phyloP scores from a whole-genome alignment of 345 rosid genomes.

The Lepidium aucheri region DNA sequence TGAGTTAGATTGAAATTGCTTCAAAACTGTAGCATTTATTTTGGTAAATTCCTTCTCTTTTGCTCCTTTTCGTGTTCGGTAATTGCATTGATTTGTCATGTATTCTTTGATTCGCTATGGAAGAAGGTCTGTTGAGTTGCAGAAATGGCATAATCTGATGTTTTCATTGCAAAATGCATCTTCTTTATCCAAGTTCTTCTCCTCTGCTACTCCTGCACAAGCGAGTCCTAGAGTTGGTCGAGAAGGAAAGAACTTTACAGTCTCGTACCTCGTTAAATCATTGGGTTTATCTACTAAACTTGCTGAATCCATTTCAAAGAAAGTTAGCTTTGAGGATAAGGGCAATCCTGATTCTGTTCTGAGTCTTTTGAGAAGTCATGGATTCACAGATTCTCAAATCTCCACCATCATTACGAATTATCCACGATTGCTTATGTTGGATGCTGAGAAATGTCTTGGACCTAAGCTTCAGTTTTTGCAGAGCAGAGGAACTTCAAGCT shows the following conservation, averaged over 20 bases:
- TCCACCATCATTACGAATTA: neutral
- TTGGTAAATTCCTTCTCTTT: neutral
- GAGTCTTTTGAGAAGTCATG: neutral
- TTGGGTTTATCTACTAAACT: slow-evolving; percentile 7
- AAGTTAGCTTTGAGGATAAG: neutral
- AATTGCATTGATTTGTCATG: neutral
- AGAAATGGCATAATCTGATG: neutral
- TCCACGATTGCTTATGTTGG: slow-evolving; percentile 1
- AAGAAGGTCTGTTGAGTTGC: neutral
- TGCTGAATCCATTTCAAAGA: slow-evolving; percentile 5
- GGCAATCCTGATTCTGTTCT: slow-evolving; percentile 3
- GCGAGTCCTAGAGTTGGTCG: neutral
- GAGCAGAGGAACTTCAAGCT: slow-evolving; percentile 14
- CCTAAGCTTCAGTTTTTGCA: slow-evolving; percentile 22
- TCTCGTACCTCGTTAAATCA: slow-evolving; percentile 16
- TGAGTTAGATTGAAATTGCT: no score
- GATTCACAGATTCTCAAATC: slow-evolving; percentile 21
- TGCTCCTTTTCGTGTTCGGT: neutral
- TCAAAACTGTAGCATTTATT: no score
- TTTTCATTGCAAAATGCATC: neutral
- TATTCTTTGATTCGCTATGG: neutral
- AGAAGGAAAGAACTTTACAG: neutral
- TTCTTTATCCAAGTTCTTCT: neutral
- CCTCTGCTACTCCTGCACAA: neutral
- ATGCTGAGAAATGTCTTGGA: slow-evolving; percentile 4